Percentiles rank a stretch among this genome's conserved stretches.
Evolutionary conservation across 2,329 filamentous ascomycete genomes (phyloP).

Genomic region (Rhynchosporium agropyri): DNA sequence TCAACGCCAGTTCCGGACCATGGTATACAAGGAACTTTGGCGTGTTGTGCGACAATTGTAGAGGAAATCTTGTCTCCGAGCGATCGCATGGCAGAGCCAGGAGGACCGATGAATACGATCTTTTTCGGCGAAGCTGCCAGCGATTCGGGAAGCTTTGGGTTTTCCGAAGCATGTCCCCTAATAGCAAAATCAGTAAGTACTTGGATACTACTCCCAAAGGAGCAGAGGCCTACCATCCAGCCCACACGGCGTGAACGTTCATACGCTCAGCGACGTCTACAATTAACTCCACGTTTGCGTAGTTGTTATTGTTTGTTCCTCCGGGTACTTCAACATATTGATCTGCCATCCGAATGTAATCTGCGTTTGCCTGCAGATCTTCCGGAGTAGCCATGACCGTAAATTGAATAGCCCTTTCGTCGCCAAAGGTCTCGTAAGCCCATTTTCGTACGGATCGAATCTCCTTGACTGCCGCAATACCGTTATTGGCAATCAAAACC

Average conservation of each 20-base stretch:
- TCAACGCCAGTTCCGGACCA: conserved; percentile 96
- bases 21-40: conserved; percentile 94
- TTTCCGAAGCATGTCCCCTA: conserved; percentile 97
- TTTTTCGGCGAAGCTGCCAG: conserved; percentile 95
- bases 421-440: conserved; percentile 99
- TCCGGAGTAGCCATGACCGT: conserved; percentile 99
- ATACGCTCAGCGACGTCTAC: conserved; percentile 98
- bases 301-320: conserved; percentile 99
- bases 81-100: conserved; percentile 97
- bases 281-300: conserved; percentile 98
- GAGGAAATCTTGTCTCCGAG: conserved; percentile 99
- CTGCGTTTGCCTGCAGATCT: conserved; percentile 94
- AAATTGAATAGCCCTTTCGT: conserved; percentile 97
- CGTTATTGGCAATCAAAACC: conserved; percentile 99
- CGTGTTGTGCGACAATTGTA: conserved; percentile 98
- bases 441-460: conserved; percentile 99
- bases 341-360: conserved; percentile 99
- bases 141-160: conserved; percentile 95
- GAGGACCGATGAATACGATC: conserved; percentile 98
- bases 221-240: conserved; percentile 75
- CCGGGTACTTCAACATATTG: conserved; percentile 99
- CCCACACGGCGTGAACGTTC: conserved; percentile 98
- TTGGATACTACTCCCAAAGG: background rate
- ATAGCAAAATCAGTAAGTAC: conserved; percentile 26
- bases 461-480: conserved; percentile 99